Conservation (phyloP, 1,284 basidiomycete species). For the Ustilago vetiveriae region DNA sequence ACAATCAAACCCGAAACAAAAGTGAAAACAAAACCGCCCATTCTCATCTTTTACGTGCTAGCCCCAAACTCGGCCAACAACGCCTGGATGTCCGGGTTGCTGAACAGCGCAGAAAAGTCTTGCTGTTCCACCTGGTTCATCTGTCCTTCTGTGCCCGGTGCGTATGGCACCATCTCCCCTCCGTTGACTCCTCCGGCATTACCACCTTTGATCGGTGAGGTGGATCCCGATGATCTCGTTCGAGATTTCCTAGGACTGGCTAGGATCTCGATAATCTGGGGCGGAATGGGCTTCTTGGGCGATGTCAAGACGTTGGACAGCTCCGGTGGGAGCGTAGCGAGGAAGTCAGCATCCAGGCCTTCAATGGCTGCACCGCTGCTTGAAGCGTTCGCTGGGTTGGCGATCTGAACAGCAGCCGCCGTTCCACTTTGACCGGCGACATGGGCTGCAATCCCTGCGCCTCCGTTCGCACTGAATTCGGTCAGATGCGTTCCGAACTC, state of each 20-base stretch:
- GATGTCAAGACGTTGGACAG: constrained; percentile 21
- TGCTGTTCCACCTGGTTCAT: constrained; percentile 3
- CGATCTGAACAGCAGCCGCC: constrained; percentile 15
- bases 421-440: constrained; percentile 13
- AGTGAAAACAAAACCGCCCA: no score
- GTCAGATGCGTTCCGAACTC: constrained; percentile 50
- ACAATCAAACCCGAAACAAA: no score
- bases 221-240: background rate
- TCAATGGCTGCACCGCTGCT: background rate
- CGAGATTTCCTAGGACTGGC: constrained; percentile 12
- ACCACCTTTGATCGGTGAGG: background rate
- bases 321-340: constrained; percentile 25
- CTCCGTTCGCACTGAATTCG: constrained; percentile 50
- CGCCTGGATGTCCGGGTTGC: constrained; percentile 46
- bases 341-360: constrained; percentile 16
- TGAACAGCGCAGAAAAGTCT: constrained; percentile 29
- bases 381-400: background rate
- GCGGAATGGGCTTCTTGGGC: constrained; percentile 28
- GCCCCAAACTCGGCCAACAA: constrained; percentile 41
- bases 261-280: constrained; percentile 37
- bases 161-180: constrained; percentile 7
- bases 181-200: background rate
- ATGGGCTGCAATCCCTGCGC: constrained; percentile 57
- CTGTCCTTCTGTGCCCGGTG: background rate
- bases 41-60: no score